Percentiles rank a stretch among this genome's conserved stretches.
phyloP scores from a whole-genome alignment of 78 protist genomes.

The Dictyostelium citrinum region DNA sequence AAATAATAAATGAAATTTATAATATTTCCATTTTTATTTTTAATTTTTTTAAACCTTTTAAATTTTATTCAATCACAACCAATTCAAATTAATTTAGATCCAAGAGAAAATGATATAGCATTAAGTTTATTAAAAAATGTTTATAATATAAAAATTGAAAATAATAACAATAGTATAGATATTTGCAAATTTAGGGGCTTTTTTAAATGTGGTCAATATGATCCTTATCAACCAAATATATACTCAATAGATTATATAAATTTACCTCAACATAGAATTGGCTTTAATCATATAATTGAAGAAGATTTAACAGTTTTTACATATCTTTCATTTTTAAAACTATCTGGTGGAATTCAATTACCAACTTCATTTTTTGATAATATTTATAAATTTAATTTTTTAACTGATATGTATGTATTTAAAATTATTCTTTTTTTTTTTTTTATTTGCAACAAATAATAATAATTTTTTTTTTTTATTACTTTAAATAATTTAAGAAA shows the following conservation, averaged over 20 bases:
- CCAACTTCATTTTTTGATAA: neutral
- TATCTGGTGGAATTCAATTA: neutral
- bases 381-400: neutral
- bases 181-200: neutral
- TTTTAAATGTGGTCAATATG: neutral
- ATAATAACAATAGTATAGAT: neutral
- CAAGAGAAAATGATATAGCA: neutral
- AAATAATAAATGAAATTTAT: neutral
- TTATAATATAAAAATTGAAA: neutral
- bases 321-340: neutral
- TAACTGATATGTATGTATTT: neutral
- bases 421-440: neutral
- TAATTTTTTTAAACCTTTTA: neutral
- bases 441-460: neutral
- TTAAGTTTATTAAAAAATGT: neutral
- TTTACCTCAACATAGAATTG: neutral
- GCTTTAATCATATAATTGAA: neutral
- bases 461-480: neutral
- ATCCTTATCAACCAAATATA: neutral
- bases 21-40: neutral
- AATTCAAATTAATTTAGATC: neutral
- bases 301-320: neutral
- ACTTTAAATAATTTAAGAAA: neutral
- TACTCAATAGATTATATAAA: neutral
- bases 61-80: neutral